A percentile compares a stretch with the other conserved stretches of the same genome.
phyloP scores from a whole-genome alignment of 495 filamentous ascomycete species.

The Aspergillus carlsbadensis region DNA sequence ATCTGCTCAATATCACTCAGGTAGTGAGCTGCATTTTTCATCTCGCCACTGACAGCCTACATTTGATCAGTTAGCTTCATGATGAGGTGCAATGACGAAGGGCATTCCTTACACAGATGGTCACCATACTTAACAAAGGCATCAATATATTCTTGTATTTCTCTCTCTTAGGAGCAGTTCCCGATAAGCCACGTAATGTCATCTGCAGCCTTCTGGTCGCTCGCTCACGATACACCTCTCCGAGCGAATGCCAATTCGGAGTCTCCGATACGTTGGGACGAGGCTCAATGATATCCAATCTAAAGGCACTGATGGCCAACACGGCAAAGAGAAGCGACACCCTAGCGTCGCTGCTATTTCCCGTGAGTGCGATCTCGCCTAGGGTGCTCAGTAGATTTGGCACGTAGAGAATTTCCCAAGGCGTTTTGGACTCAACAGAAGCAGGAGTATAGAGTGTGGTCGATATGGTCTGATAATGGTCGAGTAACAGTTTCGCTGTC shows the following conservation, averaged over 20 bases:
- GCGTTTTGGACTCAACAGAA: slow-evolving; percentile 5
- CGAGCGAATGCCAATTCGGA: slow-evolving; percentile 2
- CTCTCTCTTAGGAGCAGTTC: neutral
- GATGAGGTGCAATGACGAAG: neutral
- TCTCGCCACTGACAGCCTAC: slow-evolving; percentile 8
- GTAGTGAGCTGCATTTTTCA: slow-evolving; percentile 9
- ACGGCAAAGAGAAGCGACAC: slow-evolving; percentile 10
- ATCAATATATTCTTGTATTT: slow-evolving; percentile 14
- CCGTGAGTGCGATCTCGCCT: slow-evolving; percentile 8
- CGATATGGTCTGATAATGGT: slow-evolving; percentile 7
- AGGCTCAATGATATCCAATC: neutral
- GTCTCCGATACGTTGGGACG: neutral
- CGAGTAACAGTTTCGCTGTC: slow-evolving; percentile 3
- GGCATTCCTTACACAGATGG: neutral
- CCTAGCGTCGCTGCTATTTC: slow-evolving; percentile 7
- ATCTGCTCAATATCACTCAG: slow-evolving; percentile 11
- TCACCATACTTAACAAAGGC: slow-evolving; percentile 15
- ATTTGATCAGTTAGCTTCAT: neutral
- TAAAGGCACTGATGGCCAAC: slow-evolving; percentile 10
- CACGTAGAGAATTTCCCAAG: slow-evolving; percentile 11
- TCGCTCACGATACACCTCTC: slow-evolving; percentile 4
- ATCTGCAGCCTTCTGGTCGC: slow-evolving; percentile 3
- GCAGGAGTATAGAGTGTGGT: slow-evolving; percentile 2
- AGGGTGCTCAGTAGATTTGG: slow-evolving; percentile 8
- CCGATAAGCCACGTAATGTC: slow-evolving; percentile 3